Percentiles rank a stretch among this genome's conserved stretches.
These are phyloP conservation scores for Aspergillus sp. DNA, from an alignment of 2,329 filamentous ascomycete genomes.

Conservation along the genomic window DNA sequence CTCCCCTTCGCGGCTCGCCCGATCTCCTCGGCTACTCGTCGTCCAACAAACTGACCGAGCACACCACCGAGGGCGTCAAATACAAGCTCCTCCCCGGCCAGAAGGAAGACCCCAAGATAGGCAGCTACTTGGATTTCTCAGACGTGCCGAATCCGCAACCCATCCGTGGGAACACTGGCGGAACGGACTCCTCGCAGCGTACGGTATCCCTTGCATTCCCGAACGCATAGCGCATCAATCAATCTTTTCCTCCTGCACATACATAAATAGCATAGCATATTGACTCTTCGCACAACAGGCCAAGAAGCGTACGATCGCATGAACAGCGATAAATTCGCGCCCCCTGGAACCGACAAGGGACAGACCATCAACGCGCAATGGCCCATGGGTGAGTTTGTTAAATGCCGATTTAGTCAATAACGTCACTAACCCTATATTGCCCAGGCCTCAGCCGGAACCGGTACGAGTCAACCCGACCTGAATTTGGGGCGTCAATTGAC, in stretches of 20 bases:
- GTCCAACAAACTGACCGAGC: constrained; percentile 33
- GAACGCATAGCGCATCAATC: no score
- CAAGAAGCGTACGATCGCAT: constrained; percentile 51
- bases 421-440: constrained; percentile 5
- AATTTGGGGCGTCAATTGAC: no score
- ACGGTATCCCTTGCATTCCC: constrained; percentile 7
- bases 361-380: constrained; percentile 48
- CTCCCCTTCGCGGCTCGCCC: constrained; percentile 28
- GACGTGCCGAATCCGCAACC: constrained; percentile 55
- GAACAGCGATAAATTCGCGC: constrained; percentile 56
- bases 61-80: constrained; percentile 36
- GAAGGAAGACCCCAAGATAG: constrained; percentile 50
- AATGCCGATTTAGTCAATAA: neutral
- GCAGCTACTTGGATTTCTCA: constrained; percentile 56
- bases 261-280: no score
- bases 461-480: constrained; percentile 13
- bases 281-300: constrained; percentile 27
- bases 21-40: constrained; percentile 42
- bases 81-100: constrained; percentile 53
- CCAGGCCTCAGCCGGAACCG: constrained; percentile 48
- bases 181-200: constrained; percentile 55
- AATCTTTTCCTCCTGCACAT: no score
- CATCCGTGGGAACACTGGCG: constrained; percentile 52
- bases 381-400: constrained; percentile 47
- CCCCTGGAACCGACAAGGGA: constrained; percentile 52